Percentiles rank a stretch among this genome's conserved stretches.
Conservation (phyloP, 805 yeast species). For the Starmerella bombi region DNA sequence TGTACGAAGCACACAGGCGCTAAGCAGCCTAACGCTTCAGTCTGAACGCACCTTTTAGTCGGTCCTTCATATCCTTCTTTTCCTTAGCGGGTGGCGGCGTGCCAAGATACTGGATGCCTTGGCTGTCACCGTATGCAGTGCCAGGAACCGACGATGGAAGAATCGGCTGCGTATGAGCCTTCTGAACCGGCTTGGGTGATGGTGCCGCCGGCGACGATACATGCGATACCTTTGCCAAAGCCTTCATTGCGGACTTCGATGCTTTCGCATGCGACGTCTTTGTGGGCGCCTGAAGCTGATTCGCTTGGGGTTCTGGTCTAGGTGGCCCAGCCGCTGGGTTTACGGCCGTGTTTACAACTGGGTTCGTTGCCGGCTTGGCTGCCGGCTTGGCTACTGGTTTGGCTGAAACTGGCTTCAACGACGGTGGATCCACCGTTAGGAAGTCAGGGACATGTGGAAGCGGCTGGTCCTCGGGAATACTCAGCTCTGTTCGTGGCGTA, state of each 20-base stretch:
- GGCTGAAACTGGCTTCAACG: neutral
- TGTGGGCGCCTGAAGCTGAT: neutral
- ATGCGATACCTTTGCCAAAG: too few species aligned
- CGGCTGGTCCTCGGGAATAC: conserved; percentile 25
- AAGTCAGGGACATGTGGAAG: conserved; percentile 22
- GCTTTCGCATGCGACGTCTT: too few species aligned
- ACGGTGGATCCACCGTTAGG: neutral
- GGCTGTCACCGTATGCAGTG: neutral
- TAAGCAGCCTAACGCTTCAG: neutral
- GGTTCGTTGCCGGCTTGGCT: neutral
- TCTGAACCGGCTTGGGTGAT: neutral
- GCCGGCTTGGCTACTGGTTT: neutral
- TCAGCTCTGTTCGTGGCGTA: conserved; percentile 23
- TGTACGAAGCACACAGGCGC: neutral
- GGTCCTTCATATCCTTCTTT: conserved; percentile 12
- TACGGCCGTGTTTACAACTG: too few species aligned
- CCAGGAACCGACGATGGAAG: neutral
- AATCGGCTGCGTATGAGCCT: neutral
- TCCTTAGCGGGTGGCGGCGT: conserved; percentile 6
- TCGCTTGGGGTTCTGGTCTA: too few species aligned
- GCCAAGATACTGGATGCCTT: conserved; percentile 3
- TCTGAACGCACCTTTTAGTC: conserved; percentile 17
- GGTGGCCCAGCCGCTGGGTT: too few species aligned
- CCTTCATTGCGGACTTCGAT: too few species aligned
- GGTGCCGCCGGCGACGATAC: too few species aligned